These are phyloP conservation scores for Aspergillus taichungensis DNA, from an alignment of 495 filamentous ascomycete genomes.

Conservation along the genomic window DNA sequence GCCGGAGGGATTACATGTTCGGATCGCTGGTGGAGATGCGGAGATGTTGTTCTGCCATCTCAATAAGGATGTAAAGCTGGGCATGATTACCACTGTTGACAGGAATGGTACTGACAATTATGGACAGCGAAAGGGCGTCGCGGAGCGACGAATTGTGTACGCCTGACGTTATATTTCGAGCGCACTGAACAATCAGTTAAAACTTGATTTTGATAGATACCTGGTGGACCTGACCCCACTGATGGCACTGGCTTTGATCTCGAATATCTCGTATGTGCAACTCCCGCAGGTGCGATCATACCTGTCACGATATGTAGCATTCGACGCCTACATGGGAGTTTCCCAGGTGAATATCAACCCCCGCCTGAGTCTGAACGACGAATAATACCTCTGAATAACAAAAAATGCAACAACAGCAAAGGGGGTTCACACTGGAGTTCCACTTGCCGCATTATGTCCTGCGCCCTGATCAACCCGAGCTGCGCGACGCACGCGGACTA, in stretches of 20 bases:
- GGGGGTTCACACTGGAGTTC: slow-evolving; percentile 20
- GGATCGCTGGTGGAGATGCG: slow-evolving; percentile 8
- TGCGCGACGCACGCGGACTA: slow-evolving; percentile 9
- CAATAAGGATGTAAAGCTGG: slow-evolving; percentile 7
- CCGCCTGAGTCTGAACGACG: no score
- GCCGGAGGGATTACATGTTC: slow-evolving; percentile 8
- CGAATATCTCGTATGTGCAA: slow-evolving; percentile 10
- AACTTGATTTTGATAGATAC: slow-evolving; percentile 9
- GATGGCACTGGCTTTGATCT: slow-evolving; percentile 7
- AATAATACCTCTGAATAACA: not conserved
- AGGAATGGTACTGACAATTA: not conserved
- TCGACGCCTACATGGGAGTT: slow-evolving; percentile 11
- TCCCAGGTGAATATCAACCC: no score
- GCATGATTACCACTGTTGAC: no score
- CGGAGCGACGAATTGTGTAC: slow-evolving; percentile 12
- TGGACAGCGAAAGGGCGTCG: slow-evolving; percentile 2
- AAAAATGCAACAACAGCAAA: no score
- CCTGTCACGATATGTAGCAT: slow-evolving; percentile 12
- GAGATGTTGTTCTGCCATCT: slow-evolving; percentile 7
- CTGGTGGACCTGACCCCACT: slow-evolving; percentile 12
- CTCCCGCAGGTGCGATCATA: slow-evolving; percentile 11
- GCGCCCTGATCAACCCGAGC: slow-evolving; percentile 2
- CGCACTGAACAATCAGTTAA: no score
- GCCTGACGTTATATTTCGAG: no score
- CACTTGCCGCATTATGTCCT: slow-evolving; percentile 23